Conservation (phyloP, 352 stramenopile species). For the Phytophthora pseudosyringae region DNA sequence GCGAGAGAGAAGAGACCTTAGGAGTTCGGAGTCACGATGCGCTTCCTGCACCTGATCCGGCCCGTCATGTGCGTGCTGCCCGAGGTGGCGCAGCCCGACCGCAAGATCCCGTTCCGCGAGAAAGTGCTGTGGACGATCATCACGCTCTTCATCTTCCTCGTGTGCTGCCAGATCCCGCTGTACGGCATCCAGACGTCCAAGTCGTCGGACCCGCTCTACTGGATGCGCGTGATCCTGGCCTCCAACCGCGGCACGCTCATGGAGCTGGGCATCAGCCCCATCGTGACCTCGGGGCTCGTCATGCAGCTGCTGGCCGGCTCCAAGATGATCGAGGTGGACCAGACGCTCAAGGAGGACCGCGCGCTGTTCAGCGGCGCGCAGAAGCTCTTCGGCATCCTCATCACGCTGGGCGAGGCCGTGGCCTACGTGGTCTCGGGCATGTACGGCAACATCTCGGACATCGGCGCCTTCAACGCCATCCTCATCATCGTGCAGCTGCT, state of each 20-base stretch:
- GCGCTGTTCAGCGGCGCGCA: constrained; percentile 98
- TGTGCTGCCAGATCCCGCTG: constrained; percentile 99
- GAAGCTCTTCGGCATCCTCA: constrained; percentile 99
- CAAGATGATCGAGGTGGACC: constrained; percentile 99
- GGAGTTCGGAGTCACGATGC: constrained; percentile 61
- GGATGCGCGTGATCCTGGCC: constrained; percentile 99
- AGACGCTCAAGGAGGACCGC: constrained; percentile 98
- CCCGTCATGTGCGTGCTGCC: constrained; percentile 98
- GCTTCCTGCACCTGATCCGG: constrained; percentile 98
- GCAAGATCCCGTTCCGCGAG: constrained; percentile 99
- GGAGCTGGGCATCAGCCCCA: constrained; percentile 98
- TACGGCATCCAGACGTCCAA: constrained; percentile 99
- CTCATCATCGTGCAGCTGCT: constrained; percentile 99
- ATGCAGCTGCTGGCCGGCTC: constrained; percentile 99
- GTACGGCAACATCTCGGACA: constrained; percentile 98
- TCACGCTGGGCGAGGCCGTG: constrained; percentile 98
- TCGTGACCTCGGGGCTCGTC: constrained; percentile 99
- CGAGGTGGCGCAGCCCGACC: constrained; percentile 96
- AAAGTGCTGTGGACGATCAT: constrained; percentile 99
- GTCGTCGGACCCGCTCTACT: constrained; percentile 99
- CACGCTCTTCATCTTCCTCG: constrained; percentile 99
- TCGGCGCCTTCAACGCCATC: constrained; percentile 98
- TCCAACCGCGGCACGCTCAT: constrained; percentile 99
- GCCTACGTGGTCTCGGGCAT: constrained; percentile 99
- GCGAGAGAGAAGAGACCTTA: constrained; percentile 11